Base-by-base conservation (phyloP, 306 rosid species). In the Chamaecrista fasciculata region DNA sequence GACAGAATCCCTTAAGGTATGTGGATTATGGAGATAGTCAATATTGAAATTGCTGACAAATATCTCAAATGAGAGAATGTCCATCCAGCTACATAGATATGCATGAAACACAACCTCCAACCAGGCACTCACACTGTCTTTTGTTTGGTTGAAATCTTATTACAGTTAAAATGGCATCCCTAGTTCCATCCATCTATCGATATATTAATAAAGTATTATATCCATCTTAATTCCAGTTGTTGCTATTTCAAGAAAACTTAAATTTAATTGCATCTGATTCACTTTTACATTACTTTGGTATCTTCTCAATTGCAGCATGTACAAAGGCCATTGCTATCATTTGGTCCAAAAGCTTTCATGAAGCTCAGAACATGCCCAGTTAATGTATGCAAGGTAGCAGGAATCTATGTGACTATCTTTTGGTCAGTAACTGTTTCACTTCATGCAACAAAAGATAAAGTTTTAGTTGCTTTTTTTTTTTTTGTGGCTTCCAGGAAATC, bases 321-420 rank as follows among this genome's bases (percentile, higher is more conserved):
- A 77, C 97, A 90, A 75, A 82, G 97, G 66, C 98, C 97, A 73
- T 79, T 93, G 55, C 71, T 93, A 52, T 90, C 97, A 43, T 93
- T 93, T 82, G 97, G 98, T 79, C 98, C 98, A 69, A 93, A 91
- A 83, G 85, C 91, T 80, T 83, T 84, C 74, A 72, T 87, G 85
- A 88, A 85, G 87, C 94, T 93, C 58, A 82, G 87, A 82, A 90
- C 98, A 65, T 84, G 82, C 72, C 96, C 98, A 11, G 78, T 85
- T 40, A 82, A 76, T 21, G 96, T 93, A 69, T 88, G 89, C 88
- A 90, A 93, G 98, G 98, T 93, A 82, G 52, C 14, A 63, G 50
- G 62, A 61, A 33, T 68, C 60, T 62, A 52, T 25, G 55, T 64
- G 70, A 70, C 60, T 75, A 74, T 73, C 33, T 71, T 61, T 67